Evolutionary conservation across 441 rosid species (phyloP), one percentile per base, ranked within the genome.

Genomic region (Eutrema salsugineum): DNA sequence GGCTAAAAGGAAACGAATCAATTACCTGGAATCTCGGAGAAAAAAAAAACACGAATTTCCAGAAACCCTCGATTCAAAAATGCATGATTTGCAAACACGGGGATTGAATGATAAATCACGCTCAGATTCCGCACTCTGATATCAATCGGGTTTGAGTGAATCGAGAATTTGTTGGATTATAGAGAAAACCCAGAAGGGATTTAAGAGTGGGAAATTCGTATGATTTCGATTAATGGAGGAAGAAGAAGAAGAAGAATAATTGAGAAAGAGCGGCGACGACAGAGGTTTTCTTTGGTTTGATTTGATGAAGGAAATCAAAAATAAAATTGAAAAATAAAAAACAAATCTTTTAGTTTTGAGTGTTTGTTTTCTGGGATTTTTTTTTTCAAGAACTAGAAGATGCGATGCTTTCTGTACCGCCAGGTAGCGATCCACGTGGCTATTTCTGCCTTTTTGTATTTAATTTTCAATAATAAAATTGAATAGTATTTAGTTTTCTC

Each of bases 361-460:
- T 33, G 0, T 60, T n/a, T 36, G 11, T 49, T 71, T 36, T 60
- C 54, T 57, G 66, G 56, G 73, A 6, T 42, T 35, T 43, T 24
- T 10, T 22, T 1, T 32, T 24, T 17, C 36, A 16, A 33, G 33
- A 65, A 68, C 58, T 68, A 53, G 78, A 75, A 76, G 72, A 70
- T 70, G 76, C 79, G 76, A 70, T 76, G 79, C 76, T 43, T 43
- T 58, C 30, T 64, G 55, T 56, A 69, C 39, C 71, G 76, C 76
- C 79, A 76, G 76, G 79, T 76, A 70, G 79, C 62, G n/a, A 11
- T 33, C 35, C 79, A 76, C 79, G 79, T 76, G 79, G 71, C 68
- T 60, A 0, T 22, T 35, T 47, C 16, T 68, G 0, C 2, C 51
- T 17, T 11, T 72, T 55, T 22, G 42, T 15, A 35, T 9, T 71